These are phyloP conservation scores for Cupressus sempervirens DNA, from an alignment of 75 land plant species.

Conservation along the genomic window DNA sequence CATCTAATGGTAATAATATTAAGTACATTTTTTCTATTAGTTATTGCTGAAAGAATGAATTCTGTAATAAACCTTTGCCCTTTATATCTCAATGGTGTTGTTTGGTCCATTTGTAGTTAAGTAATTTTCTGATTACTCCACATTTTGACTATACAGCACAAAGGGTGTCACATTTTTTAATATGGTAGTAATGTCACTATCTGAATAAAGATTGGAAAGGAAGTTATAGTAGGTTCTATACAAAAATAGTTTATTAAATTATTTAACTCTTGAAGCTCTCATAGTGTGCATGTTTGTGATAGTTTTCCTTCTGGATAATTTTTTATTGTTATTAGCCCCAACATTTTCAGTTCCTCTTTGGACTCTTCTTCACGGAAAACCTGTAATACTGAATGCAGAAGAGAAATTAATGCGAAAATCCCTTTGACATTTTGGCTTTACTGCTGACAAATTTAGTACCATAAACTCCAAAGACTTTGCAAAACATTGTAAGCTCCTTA, in stretches of 20 bases:
- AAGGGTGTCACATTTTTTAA: not conserved
- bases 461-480: not conserved
- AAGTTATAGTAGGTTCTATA: too few species aligned
- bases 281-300: not conserved
- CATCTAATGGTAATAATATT: too few species aligned
- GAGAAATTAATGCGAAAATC: not conserved
- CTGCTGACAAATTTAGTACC: not conserved
- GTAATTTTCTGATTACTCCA: not conserved
- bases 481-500: not conserved
- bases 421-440: too few species aligned
- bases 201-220: not conserved
- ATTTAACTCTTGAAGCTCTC: not conserved
- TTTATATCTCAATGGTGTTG: not conserved
- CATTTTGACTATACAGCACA: not conserved
- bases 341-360: not conserved
- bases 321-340: not conserved
- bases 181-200: not conserved
- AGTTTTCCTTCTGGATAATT: not conserved
- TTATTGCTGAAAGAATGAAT: not conserved
- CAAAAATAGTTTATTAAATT: not conserved
- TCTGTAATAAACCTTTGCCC: too few species aligned
- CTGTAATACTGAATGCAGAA: not conserved
- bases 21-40: not conserved
- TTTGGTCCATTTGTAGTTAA: not conserved
- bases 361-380: not conserved